These are phyloP conservation scores for Exobasidium cylindrosporum DNA, from an alignment of 1,284 basidiomycete genomes.

Conservation along the genomic window DNA sequence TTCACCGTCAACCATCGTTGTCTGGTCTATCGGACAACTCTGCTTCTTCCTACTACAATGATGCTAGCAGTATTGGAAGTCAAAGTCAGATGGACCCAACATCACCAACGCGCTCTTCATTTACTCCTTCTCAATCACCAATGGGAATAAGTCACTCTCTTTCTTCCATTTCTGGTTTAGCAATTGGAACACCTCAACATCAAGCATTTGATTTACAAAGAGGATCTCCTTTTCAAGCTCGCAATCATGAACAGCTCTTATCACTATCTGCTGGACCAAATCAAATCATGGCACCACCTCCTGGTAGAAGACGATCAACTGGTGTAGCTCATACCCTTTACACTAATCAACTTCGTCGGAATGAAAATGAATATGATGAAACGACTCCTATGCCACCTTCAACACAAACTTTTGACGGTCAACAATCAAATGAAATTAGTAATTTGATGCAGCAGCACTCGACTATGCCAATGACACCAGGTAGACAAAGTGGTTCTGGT, in stretches of 20 bases:
- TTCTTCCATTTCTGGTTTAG: not conserved
- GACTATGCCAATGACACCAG: not conserved
- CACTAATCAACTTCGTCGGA: conserved; percentile 1
- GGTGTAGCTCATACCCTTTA: conserved; percentile 2
- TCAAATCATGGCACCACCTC: conserved; percentile 5
- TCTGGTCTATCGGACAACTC: conserved; percentile 5
- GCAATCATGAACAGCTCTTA: conserved; percentile 1
- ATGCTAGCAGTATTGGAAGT: conserved; percentile 3
- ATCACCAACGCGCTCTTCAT: conserved; percentile 1
- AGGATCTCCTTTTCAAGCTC: not conserved
- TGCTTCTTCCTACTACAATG: not conserved
- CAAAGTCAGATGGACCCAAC: conserved; percentile 2
- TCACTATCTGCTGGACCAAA: conserved; percentile 1
- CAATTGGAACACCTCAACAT: conserved; percentile 4
- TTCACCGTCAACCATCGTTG: conserved; percentile 8
- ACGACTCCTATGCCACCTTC: conserved; percentile 36
- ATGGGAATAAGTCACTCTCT: conserved; percentile 11
- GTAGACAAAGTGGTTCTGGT: not conserved
- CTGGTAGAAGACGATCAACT: not conserved
- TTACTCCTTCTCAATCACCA: conserved; percentile 8
- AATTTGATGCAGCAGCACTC: conserved; percentile 8
- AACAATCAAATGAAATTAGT: conserved; percentile 15
- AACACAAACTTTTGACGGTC: conserved; percentile 29
- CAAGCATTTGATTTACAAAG: not conserved
- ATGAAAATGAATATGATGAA: conserved; percentile 17